phyloP scores from a whole-genome alignment of 495 filamentous ascomycete species.

The Talaromyces borbonicus region DNA sequence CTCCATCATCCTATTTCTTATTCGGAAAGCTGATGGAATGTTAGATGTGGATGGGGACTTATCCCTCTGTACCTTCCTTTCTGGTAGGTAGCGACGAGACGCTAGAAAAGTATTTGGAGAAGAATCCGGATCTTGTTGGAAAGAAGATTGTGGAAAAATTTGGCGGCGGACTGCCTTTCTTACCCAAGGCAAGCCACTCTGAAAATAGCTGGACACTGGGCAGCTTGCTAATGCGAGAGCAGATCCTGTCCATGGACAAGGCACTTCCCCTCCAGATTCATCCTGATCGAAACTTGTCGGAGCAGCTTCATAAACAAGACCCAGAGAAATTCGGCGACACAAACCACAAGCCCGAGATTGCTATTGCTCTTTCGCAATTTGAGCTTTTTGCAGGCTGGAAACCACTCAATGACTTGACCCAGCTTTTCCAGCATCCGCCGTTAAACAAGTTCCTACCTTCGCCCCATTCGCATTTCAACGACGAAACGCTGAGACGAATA shows the following conservation, averaged over 20 bases:
- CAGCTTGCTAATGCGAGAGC: background rate
- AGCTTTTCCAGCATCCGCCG: constrained; percentile 47
- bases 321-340: constrained; percentile 57
- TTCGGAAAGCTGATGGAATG: background rate
- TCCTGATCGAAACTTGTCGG: constrained; percentile 56
- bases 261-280: constrained; percentile 77
- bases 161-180: constrained; percentile 56
- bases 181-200: constrained; percentile 50
- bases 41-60: constrained; percentile 76
- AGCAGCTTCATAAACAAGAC: constrained; percentile 51
- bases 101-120: constrained; percentile 55
- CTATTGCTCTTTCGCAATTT: constrained; percentile 63
- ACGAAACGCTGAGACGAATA: constrained; percentile 50
- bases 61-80: constrained; percentile 59
- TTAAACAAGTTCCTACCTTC: constrained; percentile 43
- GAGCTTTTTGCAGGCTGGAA: constrained; percentile 75
- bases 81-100: constrained; percentile 51
- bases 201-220: background rate
- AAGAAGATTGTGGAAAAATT: constrained; percentile 52
- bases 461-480: constrained; percentile 38
- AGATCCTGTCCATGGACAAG: constrained; percentile 69
- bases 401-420: constrained; percentile 48
- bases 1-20: background rate
- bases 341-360: constrained; percentile 81
- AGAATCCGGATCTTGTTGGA: constrained; percentile 57